phyloP scores from a whole-genome alignment of 2,329 filamentous ascomycete species.

The Fusarium secorum region DNA sequence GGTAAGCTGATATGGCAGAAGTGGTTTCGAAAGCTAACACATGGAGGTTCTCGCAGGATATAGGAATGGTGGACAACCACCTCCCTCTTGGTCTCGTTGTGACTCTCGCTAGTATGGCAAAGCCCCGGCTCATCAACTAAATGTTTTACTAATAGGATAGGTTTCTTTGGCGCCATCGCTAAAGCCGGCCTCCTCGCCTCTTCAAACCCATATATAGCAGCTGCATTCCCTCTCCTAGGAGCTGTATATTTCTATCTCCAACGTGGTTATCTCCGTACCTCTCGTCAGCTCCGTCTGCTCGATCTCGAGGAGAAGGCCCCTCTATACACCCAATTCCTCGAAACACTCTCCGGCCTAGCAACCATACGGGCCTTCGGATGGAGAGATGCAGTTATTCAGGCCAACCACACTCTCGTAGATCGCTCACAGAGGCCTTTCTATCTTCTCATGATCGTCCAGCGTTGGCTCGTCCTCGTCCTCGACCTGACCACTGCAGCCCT shows the following conservation, averaged over 20 bases:
- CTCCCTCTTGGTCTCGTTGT: constrained; percentile 49
- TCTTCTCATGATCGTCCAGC: constrained; percentile 63
- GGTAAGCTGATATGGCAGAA: constrained; percentile 36
- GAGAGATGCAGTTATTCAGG: constrained; percentile 49
- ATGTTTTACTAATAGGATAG: constrained; percentile 30
- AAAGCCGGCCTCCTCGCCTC: constrained; percentile 39
- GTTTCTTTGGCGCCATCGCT: constrained; percentile 45
- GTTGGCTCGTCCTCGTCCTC: constrained; percentile 63
- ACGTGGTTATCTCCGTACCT: constrained; percentile 52
- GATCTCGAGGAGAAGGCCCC: constrained; percentile 54
- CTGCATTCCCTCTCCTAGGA: constrained; percentile 54
- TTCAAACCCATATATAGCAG: constrained; percentile 47
- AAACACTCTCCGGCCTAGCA: constrained; percentile 56
- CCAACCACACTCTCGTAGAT: constrained; percentile 59
- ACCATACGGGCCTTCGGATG: constrained; percentile 64
- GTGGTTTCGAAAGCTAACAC: neutral
- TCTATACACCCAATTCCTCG: constrained; percentile 52
- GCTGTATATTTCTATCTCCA: constrained; percentile 54
- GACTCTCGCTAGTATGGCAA: constrained; percentile 47
- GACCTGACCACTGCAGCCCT: constrained; percentile 58
- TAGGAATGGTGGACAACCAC: constrained; percentile 53
- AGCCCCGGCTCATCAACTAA: neutral
- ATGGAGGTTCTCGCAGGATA: constrained; percentile 53
- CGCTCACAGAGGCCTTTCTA: constrained; percentile 65
- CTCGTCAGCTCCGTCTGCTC: constrained; percentile 52